Percentiles rank a stretch among this genome's conserved stretches.
Evolutionary conservation across 129 eudicot species (phyloP).

Genomic region (Artemisia tridentata): DNA sequence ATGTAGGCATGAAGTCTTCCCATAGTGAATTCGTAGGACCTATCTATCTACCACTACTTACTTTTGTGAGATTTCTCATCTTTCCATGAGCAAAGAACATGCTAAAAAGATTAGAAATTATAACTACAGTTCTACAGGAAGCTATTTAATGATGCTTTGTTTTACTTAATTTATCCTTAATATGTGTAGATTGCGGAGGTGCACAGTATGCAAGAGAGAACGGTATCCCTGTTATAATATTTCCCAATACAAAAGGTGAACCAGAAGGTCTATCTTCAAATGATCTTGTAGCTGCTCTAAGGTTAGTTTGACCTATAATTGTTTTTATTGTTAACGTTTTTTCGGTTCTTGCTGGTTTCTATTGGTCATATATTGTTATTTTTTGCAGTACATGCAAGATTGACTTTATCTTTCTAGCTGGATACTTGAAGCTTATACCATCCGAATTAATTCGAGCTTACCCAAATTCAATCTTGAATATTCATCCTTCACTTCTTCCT

Average conservation of each 20-base stretch:
- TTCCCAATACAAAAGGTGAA: constrained; percentile 46
- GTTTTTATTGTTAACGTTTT: neutral
- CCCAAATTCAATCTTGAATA: constrained; percentile 70
- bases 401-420: constrained; percentile 81
- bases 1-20: neutral
- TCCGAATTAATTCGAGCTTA: constrained; percentile 56
- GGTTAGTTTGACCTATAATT: constrained; percentile 32
- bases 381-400: constrained; percentile 44
- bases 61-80: too few species aligned
- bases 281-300: constrained; percentile 62
- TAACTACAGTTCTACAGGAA: neutral
- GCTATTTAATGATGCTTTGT: neutral
- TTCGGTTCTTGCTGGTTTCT: neutral
- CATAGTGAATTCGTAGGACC: neutral
- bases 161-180: neutral
- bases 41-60: neutral
- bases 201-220: constrained; percentile 67
- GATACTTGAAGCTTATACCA: constrained; percentile 80
- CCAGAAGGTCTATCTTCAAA: constrained; percentile 43
- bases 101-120: too few species aligned
- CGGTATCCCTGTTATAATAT: constrained; percentile 57
- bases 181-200: constrained; percentile 67
- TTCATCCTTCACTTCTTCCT: constrained; percentile 93
- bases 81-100: neutral
- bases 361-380: constrained; percentile 1